Evolutionary conservation across 2,329 filamentous ascomycete genomes (phyloP).

Genomic region (Penicillium expansum): DNA sequence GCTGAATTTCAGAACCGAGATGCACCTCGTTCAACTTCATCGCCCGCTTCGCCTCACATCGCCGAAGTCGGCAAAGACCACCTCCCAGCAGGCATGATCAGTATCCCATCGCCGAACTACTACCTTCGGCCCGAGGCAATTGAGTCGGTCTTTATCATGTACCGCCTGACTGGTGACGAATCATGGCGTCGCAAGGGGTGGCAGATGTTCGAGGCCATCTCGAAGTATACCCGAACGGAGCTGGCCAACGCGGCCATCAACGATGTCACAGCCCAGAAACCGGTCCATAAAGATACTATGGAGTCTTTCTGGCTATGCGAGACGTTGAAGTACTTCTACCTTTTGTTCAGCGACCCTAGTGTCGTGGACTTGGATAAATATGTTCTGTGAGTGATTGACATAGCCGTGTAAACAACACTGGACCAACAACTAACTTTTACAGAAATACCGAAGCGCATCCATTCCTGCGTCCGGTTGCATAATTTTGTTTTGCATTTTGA

Average conservation of each 20-base stretch:
- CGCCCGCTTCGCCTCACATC: conserved; percentile 32
- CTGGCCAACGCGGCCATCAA: conserved; percentile 64
- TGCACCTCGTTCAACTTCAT: conserved; percentile 10
- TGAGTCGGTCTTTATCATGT: conserved; percentile 76
- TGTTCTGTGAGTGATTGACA: conserved; percentile 41
- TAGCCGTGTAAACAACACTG: conserved; percentile 1
- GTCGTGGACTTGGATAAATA: conserved; percentile 48
- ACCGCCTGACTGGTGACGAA: conserved; percentile 66
- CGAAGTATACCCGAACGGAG: conserved; percentile 59
- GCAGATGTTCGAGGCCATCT: conserved; percentile 68
- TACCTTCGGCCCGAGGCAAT: conserved; percentile 67
- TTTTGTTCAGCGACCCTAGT: conserved; percentile 46
- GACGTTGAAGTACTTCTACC: conserved; percentile 50
- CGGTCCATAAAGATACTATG: conserved; percentile 59
- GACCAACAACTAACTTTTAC: conserved; percentile 1
- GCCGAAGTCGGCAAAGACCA: conserved; percentile 44
- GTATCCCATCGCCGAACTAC: conserved; percentile 40
- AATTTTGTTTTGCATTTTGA: conserved; percentile 20
- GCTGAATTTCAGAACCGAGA: conserved; percentile 14
- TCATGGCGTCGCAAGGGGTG: conserved; percentile 68
- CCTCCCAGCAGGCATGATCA: conserved; percentile 43
- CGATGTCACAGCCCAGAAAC: conserved; percentile 58
- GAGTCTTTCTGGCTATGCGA: conserved; percentile 69
- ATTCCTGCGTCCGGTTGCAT: conserved; percentile 36
- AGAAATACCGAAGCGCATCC: conserved; percentile 45